phyloP scores from a whole-genome alignment of 768 basidiomycete genomes.

The Strobilomyces confusus region DNA sequence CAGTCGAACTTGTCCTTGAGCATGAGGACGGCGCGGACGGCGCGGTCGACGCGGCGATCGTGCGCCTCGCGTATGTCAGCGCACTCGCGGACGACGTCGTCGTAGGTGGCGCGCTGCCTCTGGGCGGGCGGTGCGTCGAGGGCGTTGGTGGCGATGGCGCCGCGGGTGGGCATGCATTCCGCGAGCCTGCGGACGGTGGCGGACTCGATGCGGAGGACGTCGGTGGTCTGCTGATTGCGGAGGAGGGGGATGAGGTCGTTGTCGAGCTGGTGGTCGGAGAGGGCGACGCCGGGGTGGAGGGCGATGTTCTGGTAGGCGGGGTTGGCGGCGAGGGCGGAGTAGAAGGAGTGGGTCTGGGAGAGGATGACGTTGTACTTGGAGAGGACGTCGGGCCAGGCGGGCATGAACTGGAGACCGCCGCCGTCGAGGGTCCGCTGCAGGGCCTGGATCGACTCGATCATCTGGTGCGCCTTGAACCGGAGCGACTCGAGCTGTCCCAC shows the following conservation, averaged over 20 bases:
- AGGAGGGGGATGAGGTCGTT: slow-evolving; percentile 69
- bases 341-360: slow-evolving; percentile 78
- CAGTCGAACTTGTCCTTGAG: slow-evolving; percentile 78
- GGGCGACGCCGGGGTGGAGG: slow-evolving; percentile 55
- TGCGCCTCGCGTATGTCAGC: slow-evolving; percentile 64
- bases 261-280: slow-evolving; percentile 68
- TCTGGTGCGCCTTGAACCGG: slow-evolving; percentile 71
- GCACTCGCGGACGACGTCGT: slow-evolving; percentile 66
- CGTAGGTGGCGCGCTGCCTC: slow-evolving; percentile 34
- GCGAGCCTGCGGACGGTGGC: slow-evolving; percentile 68
- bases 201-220: slow-evolving; percentile 68
- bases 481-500: slow-evolving; percentile 72
- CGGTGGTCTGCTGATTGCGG: slow-evolving; percentile 75
- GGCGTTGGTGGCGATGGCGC: slow-evolving; percentile 41
- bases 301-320: slow-evolving; percentile 60
- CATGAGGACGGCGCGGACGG: slow-evolving; percentile 75
- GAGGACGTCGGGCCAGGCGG: slow-evolving; percentile 81
- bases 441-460: slow-evolving; percentile 69
- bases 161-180: slow-evolving; percentile 60
- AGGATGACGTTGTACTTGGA: slow-evolving; percentile 83
- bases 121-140: slow-evolving; percentile 38
- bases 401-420: slow-evolving; percentile 57
- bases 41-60: slow-evolving; percentile 72
- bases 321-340: slow-evolving; percentile 52
- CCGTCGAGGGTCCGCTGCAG: slow-evolving; percentile 63